Evolutionary conservation across 805 yeast genomes (phyloP).

Genomic region (Maudiozyma bulderi): DNA sequence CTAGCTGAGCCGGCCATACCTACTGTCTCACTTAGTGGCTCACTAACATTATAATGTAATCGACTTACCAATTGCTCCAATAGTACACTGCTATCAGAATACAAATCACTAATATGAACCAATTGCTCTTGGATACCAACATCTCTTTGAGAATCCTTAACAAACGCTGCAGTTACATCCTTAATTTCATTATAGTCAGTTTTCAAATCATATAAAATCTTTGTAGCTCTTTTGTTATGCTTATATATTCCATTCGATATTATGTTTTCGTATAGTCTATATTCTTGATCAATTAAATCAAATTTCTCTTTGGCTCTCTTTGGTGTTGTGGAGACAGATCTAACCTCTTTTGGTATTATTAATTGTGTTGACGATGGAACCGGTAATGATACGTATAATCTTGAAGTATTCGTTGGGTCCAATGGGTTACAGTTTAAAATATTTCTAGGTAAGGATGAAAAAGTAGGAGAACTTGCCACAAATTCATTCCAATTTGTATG

Average conservation of each 20-base stretch:
- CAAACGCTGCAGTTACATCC: slow-evolving; percentile 20
- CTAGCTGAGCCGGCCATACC: slow-evolving; percentile 25
- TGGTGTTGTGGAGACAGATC: not conserved
- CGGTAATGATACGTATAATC: slow-evolving; percentile 27
- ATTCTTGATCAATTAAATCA: slow-evolving; percentile 21
- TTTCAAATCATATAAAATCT: slow-evolving; percentile 17
- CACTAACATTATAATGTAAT: slow-evolving; percentile 26
- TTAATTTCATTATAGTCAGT: slow-evolving; percentile 20
- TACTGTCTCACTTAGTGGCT: slow-evolving; percentile 26
- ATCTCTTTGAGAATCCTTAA: slow-evolving; percentile 17
- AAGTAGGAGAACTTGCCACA: slow-evolving; percentile 26
- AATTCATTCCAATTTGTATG: slow-evolving; percentile 28
- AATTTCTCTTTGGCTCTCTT: slow-evolving; percentile 12
- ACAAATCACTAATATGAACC: slow-evolving; percentile 20
- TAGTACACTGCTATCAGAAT: slow-evolving; percentile 17
- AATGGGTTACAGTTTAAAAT: slow-evolving; percentile 27
- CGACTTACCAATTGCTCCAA: slow-evolving; percentile 22
- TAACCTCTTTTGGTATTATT: slow-evolving; percentile 8
- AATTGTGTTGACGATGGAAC: slow-evolving; percentile 22
- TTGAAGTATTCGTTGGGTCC: slow-evolving; percentile 29
- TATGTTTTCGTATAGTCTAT: slow-evolving; percentile 21
- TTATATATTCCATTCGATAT: slow-evolving; percentile 23
- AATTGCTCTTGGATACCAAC: slow-evolving; percentile 21
- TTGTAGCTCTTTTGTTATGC: slow-evolving; percentile 22
- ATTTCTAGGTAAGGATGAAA: slow-evolving; percentile 26